These are phyloP conservation scores for Emergomyces africanus DNA, from an alignment of 2,329 filamentous ascomycete species.

Conservation along the genomic window DNA sequence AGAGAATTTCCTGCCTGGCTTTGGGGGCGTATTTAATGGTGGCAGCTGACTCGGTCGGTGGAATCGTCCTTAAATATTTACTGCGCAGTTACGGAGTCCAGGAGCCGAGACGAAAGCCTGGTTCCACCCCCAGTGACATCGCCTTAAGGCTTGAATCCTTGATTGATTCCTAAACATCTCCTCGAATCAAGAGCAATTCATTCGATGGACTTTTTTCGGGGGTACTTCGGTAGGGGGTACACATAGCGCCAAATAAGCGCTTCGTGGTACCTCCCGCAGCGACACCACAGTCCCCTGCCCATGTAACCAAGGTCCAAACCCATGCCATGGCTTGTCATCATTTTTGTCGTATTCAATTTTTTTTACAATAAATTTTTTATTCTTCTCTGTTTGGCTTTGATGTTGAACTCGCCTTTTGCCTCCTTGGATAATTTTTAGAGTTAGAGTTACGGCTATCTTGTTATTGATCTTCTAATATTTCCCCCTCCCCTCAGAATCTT, in stretches of 20 bases:
- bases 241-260: not conserved
- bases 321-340: too few species aligned
- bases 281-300: not conserved
- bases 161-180: not conserved
- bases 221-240: not conserved
- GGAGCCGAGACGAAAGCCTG: not conserved
- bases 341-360: too few species aligned
- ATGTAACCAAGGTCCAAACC: not conserved
- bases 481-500: too few species aligned
- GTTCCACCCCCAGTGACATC: not conserved
- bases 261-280: not conserved
- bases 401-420: not conserved
- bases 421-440: not conserved
- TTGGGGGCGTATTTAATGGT: not conserved
- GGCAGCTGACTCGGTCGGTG: not conserved
- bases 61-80: not conserved
- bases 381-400: too few species aligned
- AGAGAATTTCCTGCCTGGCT: not conserved
- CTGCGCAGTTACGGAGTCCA: too few species aligned
- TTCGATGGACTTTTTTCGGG: too few species aligned
- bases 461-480: too few species aligned
- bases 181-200: not conserved
- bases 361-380: too few species aligned
- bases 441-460: not conserved
- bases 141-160: not conserved